phyloP scores from a whole-genome alignment of 2,329 filamentous ascomycete genomes.

The Cryphonectria radicalis region DNA sequence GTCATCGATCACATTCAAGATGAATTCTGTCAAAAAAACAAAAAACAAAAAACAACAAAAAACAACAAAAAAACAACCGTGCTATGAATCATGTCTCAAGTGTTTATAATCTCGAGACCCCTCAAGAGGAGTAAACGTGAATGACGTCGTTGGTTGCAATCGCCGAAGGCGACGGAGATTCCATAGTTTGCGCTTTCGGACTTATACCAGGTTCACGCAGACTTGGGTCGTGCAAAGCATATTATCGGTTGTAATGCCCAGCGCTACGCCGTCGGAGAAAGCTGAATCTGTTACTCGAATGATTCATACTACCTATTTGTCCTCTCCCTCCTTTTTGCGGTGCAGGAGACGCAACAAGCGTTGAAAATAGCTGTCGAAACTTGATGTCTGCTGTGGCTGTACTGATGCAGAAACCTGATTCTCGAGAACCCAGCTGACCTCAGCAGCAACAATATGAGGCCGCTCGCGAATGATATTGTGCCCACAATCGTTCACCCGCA shows the following conservation, averaged over 20 bases:
- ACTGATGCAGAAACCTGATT: neutral
- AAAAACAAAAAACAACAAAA: neutral
- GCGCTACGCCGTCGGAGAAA: neutral
- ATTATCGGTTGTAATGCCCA: no score
- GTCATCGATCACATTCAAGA: no score
- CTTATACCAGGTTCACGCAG: neutral
- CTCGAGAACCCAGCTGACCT: slow-evolving; percentile 12
- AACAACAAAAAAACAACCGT: neutral
- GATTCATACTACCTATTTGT: neutral
- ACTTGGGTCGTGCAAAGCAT: neutral
- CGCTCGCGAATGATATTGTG: slow-evolving; percentile 12
- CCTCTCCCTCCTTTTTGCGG: neutral
- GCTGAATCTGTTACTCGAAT: neutral
- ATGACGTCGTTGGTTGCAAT: neutral
- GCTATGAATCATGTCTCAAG: neutral
- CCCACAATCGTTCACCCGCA: slow-evolving; percentile 4
- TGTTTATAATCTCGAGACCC: neutral
- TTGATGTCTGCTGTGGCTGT: neutral
- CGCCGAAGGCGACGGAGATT: neutral
- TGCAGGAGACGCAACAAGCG: neutral
- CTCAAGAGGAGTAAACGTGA: neutral
- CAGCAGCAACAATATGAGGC: neutral
- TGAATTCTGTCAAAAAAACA: neutral
- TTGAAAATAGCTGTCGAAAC: neutral
- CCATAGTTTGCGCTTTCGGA: neutral